phyloP scores from a whole-genome alignment of 441 rosid genomes.

The Geranium incanum region DNA sequence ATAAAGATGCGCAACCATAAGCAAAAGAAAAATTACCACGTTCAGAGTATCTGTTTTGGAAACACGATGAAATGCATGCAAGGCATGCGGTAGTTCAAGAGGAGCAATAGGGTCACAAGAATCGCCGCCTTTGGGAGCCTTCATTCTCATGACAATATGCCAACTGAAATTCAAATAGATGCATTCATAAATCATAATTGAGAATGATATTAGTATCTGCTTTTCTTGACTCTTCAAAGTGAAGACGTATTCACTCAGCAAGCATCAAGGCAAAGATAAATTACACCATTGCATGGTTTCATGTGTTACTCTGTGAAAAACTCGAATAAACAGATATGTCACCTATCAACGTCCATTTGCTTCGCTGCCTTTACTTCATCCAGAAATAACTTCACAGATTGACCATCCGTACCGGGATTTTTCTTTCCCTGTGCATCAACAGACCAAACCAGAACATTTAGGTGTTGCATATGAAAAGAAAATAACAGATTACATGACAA shows the following conservation, averaged over 20 bases:
- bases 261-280: neutral
- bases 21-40: constrained; percentile 24
- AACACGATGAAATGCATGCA: constrained; percentile 41
- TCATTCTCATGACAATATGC: constrained; percentile 38
- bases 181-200: neutral
- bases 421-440: constrained; percentile 36
- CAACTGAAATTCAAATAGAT: constrained; percentile 30
- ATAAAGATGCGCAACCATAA: neutral
- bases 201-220: no score
- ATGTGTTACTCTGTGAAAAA: neutral
- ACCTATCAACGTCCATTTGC: constrained; percentile 46
- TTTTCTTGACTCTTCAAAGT: neutral
- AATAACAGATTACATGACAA: neutral
- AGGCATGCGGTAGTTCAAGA: constrained; percentile 44
- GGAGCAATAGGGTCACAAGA: constrained; percentile 41
- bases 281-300: neutral
- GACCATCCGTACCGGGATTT: constrained; percentile 37
- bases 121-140: constrained; percentile 31
- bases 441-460: neutral
- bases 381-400: constrained; percentile 31
- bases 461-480: no score
- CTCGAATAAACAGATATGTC: neutral
- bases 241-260: neutral
- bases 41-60: constrained; percentile 28
- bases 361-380: constrained; percentile 32